Evolutionary conservation across 257 asterid genomes (phyloP).

Genomic region (Ophiorrhiza pumila): DNA sequence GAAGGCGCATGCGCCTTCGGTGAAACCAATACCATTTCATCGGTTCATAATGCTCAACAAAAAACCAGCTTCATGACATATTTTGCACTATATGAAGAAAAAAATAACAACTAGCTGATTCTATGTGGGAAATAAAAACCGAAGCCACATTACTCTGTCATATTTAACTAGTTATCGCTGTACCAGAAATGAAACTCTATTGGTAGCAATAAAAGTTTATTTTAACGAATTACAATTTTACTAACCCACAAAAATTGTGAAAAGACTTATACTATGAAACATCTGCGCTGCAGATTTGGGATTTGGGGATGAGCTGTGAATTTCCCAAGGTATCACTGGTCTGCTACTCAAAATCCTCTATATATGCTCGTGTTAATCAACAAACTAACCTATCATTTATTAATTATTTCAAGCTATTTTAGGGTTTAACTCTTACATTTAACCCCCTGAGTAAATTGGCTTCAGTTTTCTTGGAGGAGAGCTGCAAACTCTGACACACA

Average conservation of each 20-base stretch:
- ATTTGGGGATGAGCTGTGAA: no score
- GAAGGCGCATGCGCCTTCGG: not conserved
- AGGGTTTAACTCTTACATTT: not conserved
- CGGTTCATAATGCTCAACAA: not conserved
- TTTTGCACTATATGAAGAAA: not conserved
- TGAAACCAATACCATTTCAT: not conserved
- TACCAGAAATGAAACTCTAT: not conserved
- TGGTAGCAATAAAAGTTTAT: not conserved
- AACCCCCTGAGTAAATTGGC: not conserved
- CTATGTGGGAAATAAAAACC: not conserved
- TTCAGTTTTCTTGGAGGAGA: not conserved
- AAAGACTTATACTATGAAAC: not conserved
- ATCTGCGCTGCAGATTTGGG: not conserved
- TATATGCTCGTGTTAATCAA: no score
- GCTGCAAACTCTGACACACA: no score
- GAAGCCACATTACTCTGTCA: not conserved
- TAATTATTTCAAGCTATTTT: not conserved
- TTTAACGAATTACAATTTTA: no score
- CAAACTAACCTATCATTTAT: not conserved
- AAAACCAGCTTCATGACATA: not conserved
- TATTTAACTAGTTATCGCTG: not conserved
- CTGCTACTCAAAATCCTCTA: not conserved
- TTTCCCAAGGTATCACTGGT: not conserved
- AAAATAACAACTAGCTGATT: not conserved
- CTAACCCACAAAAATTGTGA: not conserved